Percentiles rank a stretch among this genome's conserved stretches.
Evolutionary conservation across 1,139 yeast species (phyloP).

Genomic region (Candida sp.): DNA sequence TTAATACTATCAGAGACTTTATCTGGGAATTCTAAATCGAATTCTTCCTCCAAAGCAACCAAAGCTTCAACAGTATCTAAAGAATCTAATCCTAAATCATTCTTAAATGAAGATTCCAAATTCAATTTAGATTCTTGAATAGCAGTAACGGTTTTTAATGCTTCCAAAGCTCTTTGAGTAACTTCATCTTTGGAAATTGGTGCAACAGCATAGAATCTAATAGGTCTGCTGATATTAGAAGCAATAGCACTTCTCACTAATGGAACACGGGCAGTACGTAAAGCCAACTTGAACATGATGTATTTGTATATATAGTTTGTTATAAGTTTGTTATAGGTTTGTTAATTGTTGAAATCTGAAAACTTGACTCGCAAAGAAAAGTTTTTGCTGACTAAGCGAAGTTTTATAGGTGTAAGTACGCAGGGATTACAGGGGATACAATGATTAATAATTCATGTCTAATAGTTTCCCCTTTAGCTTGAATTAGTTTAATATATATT

Average conservation of each 20-base stretch:
- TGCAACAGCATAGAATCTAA: conserved; percentile 46
- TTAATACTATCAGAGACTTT: conserved; percentile 65
- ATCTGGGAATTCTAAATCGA: conserved; percentile 68
- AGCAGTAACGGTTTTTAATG: conserved; percentile 49
- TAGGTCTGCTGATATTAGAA: conserved; percentile 23
- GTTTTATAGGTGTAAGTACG: not conserved
- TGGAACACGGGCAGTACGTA: conserved; percentile 38
- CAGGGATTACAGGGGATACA: not conserved
- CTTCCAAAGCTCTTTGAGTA: conserved; percentile 46
- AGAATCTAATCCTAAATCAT: conserved; percentile 68
- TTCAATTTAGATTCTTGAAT: conserved; percentile 44
- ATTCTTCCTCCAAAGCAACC: conserved; percentile 72
- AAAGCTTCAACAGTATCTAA: conserved; percentile 69
- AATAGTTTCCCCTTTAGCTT: not conserved
- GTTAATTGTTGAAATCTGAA: not conserved
- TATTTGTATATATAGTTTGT: not conserved
- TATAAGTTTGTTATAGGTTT: not conserved
- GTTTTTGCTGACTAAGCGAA: conserved; percentile 8
- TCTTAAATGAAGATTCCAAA: conserved; percentile 50
- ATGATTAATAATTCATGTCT: not conserved
- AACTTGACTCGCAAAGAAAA: not conserved
- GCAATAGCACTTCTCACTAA: conserved; percentile 25
- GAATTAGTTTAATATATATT: too few species aligned
- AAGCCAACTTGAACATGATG: conserved; percentile 37
- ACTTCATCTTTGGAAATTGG: conserved; percentile 49